Percentiles rank a stretch among this genome's conserved stretches.
phyloP scores from a whole-genome alignment of 306 rosid genomes.

The Quercus bicolor region DNA sequence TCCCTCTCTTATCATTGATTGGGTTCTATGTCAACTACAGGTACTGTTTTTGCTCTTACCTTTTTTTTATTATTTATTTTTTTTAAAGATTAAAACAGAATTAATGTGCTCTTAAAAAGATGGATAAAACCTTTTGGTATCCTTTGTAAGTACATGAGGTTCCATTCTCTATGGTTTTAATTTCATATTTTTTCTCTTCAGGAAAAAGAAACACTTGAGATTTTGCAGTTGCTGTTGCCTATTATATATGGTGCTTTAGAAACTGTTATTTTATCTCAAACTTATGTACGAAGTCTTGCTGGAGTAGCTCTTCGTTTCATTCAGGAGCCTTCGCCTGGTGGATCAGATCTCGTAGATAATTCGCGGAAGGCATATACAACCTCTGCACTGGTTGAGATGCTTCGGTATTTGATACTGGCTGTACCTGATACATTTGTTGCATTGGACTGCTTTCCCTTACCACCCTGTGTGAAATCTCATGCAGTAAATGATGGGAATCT shows the following conservation, averaged over 20 bases:
- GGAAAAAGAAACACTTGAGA: constrained; percentile 81
- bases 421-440: constrained; percentile 93
- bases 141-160: neutral
- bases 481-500: constrained; percentile 64
- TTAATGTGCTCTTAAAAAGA: constrained; percentile 11
- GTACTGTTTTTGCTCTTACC: constrained; percentile 30
- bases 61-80: neutral
- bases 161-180: constrained; percentile 24
- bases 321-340: constrained; percentile 85
- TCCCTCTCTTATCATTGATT: constrained; percentile 84
- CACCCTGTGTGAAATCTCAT: constrained; percentile 63
- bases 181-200: constrained; percentile 34
- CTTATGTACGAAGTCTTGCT: constrained; percentile 80
- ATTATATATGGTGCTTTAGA: constrained; percentile 83
- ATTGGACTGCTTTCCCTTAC: constrained; percentile 92
- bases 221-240: constrained; percentile 83
- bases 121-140: neutral
- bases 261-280: constrained; percentile 77
- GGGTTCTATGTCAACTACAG: constrained; percentile 92
- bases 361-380: constrained; percentile 82
- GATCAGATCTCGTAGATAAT: constrained; percentile 93
- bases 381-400: constrained; percentile 81
- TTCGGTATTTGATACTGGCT: constrained; percentile 70
- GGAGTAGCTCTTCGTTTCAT: constrained; percentile 67
- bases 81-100: neutral